phyloP scores from a whole-genome alignment of 768 basidiomycete species.

The Boletus speciosus region DNA sequence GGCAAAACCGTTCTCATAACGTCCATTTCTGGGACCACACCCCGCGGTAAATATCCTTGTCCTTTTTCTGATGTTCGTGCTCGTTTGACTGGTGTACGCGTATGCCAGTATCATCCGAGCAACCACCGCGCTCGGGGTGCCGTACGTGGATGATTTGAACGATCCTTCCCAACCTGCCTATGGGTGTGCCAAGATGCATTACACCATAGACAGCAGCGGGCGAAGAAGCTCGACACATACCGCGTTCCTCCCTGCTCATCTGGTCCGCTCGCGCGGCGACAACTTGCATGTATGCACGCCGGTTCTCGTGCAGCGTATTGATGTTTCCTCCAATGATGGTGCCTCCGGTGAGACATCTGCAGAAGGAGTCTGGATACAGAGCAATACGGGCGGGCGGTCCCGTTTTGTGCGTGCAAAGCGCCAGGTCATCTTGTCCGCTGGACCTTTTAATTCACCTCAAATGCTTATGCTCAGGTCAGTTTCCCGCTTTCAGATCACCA shows the following conservation, averaged over 20 bases:
- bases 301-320: not conserved
- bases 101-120: not conserved
- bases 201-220: not conserved
- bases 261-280: not conserved
- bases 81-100: not conserved
- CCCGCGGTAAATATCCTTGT: not conserved
- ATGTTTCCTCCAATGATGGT: not conserved
- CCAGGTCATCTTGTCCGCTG: slow-evolving; percentile 31
- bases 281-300: slow-evolving; percentile 12
- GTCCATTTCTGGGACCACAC: not conserved
- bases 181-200: slow-evolving; percentile 3
- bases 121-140: not conserved
- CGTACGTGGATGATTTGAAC: not conserved
- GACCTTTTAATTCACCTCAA: slow-evolving; percentile 41
- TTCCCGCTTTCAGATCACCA: not conserved
- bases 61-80: not conserved
- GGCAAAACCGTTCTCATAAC: not conserved
- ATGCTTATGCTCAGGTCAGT: slow-evolving; percentile 34
- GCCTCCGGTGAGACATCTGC: not conserved
- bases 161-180: not conserved
- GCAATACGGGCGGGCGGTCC: not conserved
- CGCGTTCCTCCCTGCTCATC: slow-evolving; percentile 13
- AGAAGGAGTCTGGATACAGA: slow-evolving; percentile 3
- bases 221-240: slow-evolving; percentile 12
- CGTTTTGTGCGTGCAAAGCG: slow-evolving; percentile 8